A percentile compares a stretch with the other conserved stretches of the same genome.
phyloP scores from a whole-genome alignment of 495 filamentous ascomycete species.

The Hypomontagnella submonticulosa region DNA sequence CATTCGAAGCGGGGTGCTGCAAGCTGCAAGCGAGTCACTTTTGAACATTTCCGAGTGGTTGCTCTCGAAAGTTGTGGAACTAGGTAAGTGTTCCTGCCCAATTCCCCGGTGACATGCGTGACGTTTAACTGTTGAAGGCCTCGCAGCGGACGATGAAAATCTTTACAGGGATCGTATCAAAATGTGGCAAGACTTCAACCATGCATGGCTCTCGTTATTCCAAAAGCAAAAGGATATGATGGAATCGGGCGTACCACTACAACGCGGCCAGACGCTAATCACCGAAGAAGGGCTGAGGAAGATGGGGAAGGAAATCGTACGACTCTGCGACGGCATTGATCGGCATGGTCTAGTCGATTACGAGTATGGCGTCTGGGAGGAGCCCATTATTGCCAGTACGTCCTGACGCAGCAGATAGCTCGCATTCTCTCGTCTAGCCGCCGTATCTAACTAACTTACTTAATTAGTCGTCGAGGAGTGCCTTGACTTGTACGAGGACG shows the following conservation, averaged over 20 bases:
- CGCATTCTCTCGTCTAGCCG: background rate
- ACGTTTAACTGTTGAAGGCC: constrained; percentile 47
- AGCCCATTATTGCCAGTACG: constrained; percentile 87
- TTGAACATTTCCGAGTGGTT: constrained; percentile 87
- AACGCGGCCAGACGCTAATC: constrained; percentile 73
- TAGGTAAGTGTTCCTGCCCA: constrained; percentile 71
- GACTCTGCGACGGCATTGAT: constrained; percentile 86
- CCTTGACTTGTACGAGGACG: constrained; percentile 66
- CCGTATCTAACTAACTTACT: constrained; percentile 18
- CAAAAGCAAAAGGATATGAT: constrained; percentile 88
- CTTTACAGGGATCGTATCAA: constrained; percentile 76
- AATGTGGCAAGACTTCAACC: constrained; percentile 95
- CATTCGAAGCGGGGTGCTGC: constrained; percentile 76
- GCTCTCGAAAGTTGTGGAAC: constrained; percentile 78
- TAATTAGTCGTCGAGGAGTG: constrained; percentile 72
- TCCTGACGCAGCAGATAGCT: constrained; percentile 29
- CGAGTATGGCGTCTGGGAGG: constrained; percentile 95
- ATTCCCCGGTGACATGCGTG: constrained; percentile 33
- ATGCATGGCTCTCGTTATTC: constrained; percentile 88
- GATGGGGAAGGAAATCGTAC: constrained; percentile 83
- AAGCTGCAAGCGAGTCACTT: constrained; percentile 76
- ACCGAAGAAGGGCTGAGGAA: constrained; percentile 74
- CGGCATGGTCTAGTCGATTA: constrained; percentile 94
- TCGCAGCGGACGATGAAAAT: constrained; percentile 74
- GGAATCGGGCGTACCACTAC: constrained; percentile 67